Evolutionary conservation across 352 stramenopile species (phyloP).

Genomic region (Phytopythium delawarense): DNA sequence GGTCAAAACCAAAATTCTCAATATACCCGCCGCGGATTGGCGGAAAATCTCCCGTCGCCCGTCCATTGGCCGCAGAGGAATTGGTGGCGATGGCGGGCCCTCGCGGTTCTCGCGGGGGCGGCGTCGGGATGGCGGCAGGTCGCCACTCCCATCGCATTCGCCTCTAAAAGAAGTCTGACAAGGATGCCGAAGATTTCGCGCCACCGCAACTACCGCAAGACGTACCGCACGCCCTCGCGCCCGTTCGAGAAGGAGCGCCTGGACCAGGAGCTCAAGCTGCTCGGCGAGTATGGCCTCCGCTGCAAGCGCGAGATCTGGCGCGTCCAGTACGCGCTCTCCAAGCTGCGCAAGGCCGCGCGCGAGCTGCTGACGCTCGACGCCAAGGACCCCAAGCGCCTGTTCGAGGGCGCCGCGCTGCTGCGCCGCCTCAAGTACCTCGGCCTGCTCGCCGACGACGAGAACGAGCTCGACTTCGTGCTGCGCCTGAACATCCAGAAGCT

Average conservation of each 20-base stretch:
- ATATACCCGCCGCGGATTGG: conserved; percentile 6
- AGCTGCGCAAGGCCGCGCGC: conserved; percentile 98
- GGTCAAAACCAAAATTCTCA: neutral
- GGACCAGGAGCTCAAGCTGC: conserved; percentile 98
- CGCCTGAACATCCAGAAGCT: conserved; percentile 99
- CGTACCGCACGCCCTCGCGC: conserved; percentile 97
- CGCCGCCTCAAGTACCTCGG: conserved; percentile 96
- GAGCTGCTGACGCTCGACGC: conserved; percentile 97
- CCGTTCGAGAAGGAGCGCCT: conserved; percentile 99
- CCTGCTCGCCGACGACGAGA: conserved; percentile 96
- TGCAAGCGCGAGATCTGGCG: conserved; percentile 99
- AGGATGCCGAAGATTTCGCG: conserved; percentile 87
- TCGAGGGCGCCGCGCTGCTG: conserved; percentile 97
- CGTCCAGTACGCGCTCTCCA: conserved; percentile 98
- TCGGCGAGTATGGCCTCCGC: conserved; percentile 98
- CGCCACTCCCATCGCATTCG: conserved; percentile 64
- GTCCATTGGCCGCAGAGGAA: conserved; percentile 34
- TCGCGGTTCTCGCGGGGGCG: neutral
- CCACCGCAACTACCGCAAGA: conserved; percentile 95
- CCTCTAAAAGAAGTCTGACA: conserved; percentile 62
- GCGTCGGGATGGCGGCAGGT: neutral
- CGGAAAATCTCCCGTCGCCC: neutral
- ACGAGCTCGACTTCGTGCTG: conserved; percentile 98
- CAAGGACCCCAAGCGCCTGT: conserved; percentile 98
- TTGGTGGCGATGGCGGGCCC: conserved; percentile 44